phyloP scores from a whole-genome alignment of 441 rosid genomes.

The Gossypium aridum region DNA sequence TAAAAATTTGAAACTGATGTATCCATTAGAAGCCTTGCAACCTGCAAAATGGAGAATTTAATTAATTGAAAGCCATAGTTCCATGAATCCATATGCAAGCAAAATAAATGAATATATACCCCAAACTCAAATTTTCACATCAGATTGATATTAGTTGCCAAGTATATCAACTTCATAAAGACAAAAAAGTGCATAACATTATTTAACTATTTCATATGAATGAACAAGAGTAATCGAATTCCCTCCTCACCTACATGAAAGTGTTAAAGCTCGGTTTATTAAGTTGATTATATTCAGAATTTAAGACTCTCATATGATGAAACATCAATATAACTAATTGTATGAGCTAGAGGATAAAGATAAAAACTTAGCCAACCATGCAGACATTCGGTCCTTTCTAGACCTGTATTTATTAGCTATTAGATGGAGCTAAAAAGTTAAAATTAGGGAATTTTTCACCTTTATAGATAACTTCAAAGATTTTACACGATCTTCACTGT shows the following conservation, averaged over 20 bases:
- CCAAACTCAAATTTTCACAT: neutral
- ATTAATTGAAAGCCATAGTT: constrained; percentile 4
- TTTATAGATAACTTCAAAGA: constrained; percentile 75
- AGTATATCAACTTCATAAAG: neutral
- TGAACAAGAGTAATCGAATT: neutral
- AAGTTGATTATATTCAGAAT: neutral
- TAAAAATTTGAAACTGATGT: constrained; percentile 83
- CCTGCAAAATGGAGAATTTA: constrained; percentile 44
- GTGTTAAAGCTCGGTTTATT: neutral
- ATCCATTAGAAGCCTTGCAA: constrained; percentile 86
- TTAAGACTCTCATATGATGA: neutral
- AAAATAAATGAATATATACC: neutral
- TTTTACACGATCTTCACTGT: constrained; percentile 64
- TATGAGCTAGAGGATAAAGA: neutral
- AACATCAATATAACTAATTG: neutral
- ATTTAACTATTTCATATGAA: neutral
- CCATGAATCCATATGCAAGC: neutral
- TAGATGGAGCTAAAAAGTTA: neutral
- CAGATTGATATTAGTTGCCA: neutral
- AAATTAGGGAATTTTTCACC: constrained; percentile 30
- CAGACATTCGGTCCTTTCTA: neutral
- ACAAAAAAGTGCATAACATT: neutral
- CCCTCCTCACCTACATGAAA: neutral
- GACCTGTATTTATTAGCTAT: constrained; percentile 2
- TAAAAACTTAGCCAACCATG: neutral